Percentiles rank a stretch among this genome's conserved stretches.
These are phyloP conservation scores for Neohortaea acidophila DNA, from an alignment of 495 filamentous ascomycete species.

Conservation along the genomic window DNA sequence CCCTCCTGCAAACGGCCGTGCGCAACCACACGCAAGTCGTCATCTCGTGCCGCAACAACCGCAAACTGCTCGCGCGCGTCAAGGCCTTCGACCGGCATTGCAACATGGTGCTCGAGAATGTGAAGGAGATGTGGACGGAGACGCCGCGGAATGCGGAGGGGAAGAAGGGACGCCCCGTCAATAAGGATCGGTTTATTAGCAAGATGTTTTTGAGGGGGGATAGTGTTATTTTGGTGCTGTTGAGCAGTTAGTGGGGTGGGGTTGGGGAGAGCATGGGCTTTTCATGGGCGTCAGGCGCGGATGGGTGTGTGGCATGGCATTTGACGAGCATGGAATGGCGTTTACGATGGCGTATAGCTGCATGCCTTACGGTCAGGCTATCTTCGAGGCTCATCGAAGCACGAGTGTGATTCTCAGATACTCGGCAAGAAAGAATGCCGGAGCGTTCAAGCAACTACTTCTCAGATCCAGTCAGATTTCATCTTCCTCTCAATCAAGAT, in stretches of 20 bases:
- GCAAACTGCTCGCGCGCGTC: slow-evolving; percentile 65
- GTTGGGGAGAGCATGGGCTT: background rate
- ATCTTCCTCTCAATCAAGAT: too few species aligned
- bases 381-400: too few species aligned
- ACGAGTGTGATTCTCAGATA: too few species aligned
- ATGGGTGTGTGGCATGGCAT: too few species aligned
- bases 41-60: slow-evolving; percentile 79
- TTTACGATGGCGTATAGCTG: too few species aligned
- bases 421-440: too few species aligned
- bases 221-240: slow-evolving; percentile 79
- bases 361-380: too few species aligned
- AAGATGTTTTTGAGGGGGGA: slow-evolving; percentile 97
- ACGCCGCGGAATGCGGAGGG: slow-evolving; percentile 59
- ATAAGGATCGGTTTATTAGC: slow-evolving; percentile 96
- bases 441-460: too few species aligned
- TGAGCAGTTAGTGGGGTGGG: slow-evolving; percentile 43
- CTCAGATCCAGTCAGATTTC: too few species aligned
- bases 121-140: slow-evolving; percentile 99
- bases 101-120: slow-evolving; percentile 96
- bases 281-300: too few species aligned
- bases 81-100: slow-evolving; percentile 89
- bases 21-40: slow-evolving; percentile 77
- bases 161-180: slow-evolving; percentile 77
- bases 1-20: slow-evolving; percentile 84
- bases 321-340: too few species aligned